Evolutionary conservation across 179 eudicot species (phyloP), one percentile per base, ranked within the genome.

Genomic region (Gypsophila paniculata): DNA sequence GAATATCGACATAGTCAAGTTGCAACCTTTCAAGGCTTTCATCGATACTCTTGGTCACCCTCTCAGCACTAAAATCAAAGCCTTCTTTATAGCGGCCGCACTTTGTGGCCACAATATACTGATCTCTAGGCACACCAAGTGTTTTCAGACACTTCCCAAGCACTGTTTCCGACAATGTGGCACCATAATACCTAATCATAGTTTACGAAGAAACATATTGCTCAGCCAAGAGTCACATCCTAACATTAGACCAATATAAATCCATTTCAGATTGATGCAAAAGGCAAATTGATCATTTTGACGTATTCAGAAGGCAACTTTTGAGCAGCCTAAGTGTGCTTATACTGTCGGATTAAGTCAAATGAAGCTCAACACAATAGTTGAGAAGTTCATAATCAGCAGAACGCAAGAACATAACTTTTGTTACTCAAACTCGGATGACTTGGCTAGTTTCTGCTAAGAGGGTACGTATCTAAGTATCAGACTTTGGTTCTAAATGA

Each of bases 11-110:
- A 85, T 91, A 94, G 69, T 91, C 95, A 68, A 94, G 94, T 79
- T 91, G 97, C 85, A 94, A 82, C 77, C 99, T 88, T 23, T 79
- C 92, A 73, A 94, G 79, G 86, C 99, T 94, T 82, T 94, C 99
- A 67, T 90, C 97, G 78, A 94, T 87, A 79, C 99, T 94, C 73
- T 55, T 91, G 5, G 95, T 90, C 68, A 94, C 97, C 77, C 97
- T 91, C 75, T 88, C 92, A 15, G 97, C 94, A 81, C 97, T 90
- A 72, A 94, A 94, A 82, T 94, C 97, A 78, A 94, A 91, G 29
- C 99, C 99, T 8, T 94, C 97, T 7, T 23, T 70, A 58, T 94
- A 94, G 73, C 99, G 88, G 17, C 99, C 99, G 67, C 99, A 94
- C 80, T 94, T 94, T 15, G 99, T 94, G 0, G 99, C 84, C 69